Evolutionary conservation across 148 eudicot species (phyloP).

Genomic region (Rhododendron ovatum): DNA sequence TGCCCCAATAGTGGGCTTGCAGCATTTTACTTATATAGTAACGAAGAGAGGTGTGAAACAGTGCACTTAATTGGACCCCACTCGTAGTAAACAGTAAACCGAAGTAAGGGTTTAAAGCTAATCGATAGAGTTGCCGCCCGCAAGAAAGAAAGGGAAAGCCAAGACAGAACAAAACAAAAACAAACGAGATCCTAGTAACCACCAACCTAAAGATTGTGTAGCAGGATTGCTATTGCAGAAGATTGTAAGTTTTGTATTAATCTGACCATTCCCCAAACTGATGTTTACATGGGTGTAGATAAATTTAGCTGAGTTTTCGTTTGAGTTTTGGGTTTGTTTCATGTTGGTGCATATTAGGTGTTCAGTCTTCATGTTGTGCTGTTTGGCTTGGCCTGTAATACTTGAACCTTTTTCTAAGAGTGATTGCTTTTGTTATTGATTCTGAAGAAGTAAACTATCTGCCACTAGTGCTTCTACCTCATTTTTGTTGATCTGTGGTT

Average conservation of each 20-base stretch:
- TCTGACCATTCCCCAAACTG: neutral
- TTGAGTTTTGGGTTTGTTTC: neutral
- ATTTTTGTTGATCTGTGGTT: conserved; percentile 1
- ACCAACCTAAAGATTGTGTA: neutral
- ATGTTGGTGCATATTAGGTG: neutral
- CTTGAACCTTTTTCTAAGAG: neutral
- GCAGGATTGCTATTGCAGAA: neutral
- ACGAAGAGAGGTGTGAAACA: neutral
- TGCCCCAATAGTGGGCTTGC: neutral
- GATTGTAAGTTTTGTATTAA: neutral
- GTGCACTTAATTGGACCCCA: neutral
- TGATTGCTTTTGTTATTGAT: neutral
- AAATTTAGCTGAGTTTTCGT: neutral
- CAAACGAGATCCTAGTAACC: neutral
- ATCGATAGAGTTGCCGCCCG: neutral
- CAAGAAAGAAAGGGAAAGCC: neutral
- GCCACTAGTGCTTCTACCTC: conserved; percentile 4
- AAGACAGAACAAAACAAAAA: neutral
- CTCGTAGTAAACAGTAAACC: neutral
- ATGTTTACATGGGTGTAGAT: neutral
- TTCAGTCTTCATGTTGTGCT: neutral
- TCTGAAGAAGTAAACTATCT: neutral
- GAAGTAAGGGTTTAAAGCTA: neutral
- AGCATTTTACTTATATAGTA: neutral
- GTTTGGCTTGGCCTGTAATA: neutral